Evolutionary conservation across 208 protist species (phyloP).

Genomic region (Vickermania spadyakhi): DNA sequence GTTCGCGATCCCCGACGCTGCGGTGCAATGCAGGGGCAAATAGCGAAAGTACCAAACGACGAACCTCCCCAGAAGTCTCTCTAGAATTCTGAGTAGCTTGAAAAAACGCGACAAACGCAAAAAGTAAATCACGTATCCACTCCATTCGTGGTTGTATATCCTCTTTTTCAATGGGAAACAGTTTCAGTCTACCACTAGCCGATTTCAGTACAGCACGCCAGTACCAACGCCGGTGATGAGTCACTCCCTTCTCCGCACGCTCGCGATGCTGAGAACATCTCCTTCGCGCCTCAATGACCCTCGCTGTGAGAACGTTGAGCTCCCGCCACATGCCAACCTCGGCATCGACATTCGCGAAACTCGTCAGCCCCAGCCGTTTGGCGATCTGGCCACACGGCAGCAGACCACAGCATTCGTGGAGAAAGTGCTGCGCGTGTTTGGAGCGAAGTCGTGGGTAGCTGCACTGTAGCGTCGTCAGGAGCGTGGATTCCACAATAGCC

Average conservation of each 20-base stretch:
- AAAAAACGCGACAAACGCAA: constrained; percentile 72
- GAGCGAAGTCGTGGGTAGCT: constrained; percentile 73
- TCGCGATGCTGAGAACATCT: constrained; percentile 55
- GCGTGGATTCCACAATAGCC: constrained; percentile 39
- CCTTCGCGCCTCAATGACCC: constrained; percentile 40
- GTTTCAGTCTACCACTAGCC: constrained; percentile 35
- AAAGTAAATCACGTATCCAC: constrained; percentile 69
- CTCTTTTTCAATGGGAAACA: constrained; percentile 56
- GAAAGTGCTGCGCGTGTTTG: constrained; percentile 62
- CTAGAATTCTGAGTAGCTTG: constrained; percentile 57
- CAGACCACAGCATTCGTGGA: constrained; percentile 72
- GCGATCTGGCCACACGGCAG: constrained; percentile 59
- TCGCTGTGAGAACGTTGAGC: constrained; percentile 65
- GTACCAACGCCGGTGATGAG: constrained; percentile 82
- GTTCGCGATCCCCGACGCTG: constrained; percentile 15
- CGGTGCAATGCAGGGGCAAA: constrained; percentile 50
- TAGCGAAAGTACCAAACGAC: constrained; percentile 42
- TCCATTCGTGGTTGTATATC: constrained; percentile 78
- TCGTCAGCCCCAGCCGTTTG: constrained; percentile 61
- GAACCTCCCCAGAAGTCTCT: constrained; percentile 28
- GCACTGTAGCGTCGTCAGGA: constrained; percentile 31
- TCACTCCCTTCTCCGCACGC: constrained; percentile 69
- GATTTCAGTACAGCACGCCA: constrained; percentile 73
- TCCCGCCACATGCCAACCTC: constrained; percentile 85
- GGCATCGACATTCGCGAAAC: constrained; percentile 42